phyloP scores from a whole-genome alignment of 768 basidiomycete genomes.

The Suillus decipiens region DNA sequence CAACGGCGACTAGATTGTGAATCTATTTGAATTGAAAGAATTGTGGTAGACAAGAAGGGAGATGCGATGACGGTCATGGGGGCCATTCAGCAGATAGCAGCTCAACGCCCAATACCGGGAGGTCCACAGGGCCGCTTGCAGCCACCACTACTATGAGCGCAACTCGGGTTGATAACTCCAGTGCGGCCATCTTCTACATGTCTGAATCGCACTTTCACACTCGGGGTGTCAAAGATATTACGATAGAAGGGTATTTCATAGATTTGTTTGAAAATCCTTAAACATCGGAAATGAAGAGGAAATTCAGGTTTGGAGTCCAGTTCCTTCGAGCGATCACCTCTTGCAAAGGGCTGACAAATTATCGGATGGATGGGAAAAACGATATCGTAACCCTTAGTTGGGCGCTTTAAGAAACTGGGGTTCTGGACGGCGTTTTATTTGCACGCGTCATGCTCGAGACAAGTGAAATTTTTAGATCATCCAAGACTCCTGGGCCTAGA shows the following conservation, averaged over 20 bases:
- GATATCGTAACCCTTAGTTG: not conserved
- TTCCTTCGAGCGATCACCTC: not conserved
- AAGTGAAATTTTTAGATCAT: not conserved
- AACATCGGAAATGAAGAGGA: not conserved
- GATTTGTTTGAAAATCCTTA: not conserved
- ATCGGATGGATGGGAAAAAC: not conserved
- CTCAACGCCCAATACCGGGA: not conserved
- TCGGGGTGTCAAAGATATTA: not conserved
- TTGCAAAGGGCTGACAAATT: not conserved
- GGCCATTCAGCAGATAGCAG: not conserved
- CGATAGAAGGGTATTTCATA: not conserved
- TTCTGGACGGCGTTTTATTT: not conserved
- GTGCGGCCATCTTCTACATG: not conserved
- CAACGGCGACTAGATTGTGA: not conserved
- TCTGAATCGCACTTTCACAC: not conserved
- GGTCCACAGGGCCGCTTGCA: not conserved
- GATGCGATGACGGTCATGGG: not conserved
- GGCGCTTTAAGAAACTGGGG: not conserved
- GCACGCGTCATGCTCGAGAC: not conserved
- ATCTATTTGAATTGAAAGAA: not conserved
- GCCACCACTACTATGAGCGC: not conserved
- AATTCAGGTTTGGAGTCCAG: not conserved
- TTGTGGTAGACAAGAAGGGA: not conserved
- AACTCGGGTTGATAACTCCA: too few species aligned
- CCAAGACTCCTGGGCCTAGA: not conserved